Conservation (phyloP, 2,329 filamentous ascomycete genomes). For the Orbilia javanica region DNA sequence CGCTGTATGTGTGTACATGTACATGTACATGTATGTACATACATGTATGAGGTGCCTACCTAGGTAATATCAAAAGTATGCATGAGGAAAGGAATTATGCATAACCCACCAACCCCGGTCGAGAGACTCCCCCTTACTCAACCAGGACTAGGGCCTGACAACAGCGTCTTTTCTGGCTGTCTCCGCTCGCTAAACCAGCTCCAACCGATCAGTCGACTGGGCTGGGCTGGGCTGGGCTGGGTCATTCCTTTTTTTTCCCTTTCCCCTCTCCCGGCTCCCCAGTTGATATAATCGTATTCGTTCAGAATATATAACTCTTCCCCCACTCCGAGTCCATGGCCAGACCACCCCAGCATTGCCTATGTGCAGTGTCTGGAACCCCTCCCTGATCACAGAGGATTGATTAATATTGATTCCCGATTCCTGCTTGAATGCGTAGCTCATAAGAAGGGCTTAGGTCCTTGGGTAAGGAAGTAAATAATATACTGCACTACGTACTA, state of each 20-base stretch:
- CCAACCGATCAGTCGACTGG: constrained; percentile 1
- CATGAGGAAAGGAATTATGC: neutral
- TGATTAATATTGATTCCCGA: neutral
- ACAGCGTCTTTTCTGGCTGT: constrained; percentile 9
- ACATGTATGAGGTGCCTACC: too few relatives aligned
- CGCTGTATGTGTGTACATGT: too few relatives aligned
- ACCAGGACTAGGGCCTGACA: constrained; percentile 13
- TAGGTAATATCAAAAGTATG: too few relatives aligned
- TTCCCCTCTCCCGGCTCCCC: neutral
- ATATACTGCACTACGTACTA: neutral
- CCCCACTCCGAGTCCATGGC: constrained; percentile 22
- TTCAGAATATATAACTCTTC: too few relatives aligned
- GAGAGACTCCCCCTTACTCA: neutral
- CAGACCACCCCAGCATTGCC: constrained; percentile 12
- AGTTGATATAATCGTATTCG: too few relatives aligned
- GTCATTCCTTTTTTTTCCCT: constrained; percentile 14
- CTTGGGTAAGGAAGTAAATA: neutral
- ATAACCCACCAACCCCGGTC: neutral
- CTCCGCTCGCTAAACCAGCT: constrained; percentile 30
- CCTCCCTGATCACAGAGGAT: too few relatives aligned
- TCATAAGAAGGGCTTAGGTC: neutral
- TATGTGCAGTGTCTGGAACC: constrained; percentile 1
- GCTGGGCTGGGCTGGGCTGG: constrained; percentile 8
- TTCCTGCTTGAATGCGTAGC: neutral
- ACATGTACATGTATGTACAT: too few relatives aligned